Evolutionary conservation across 129 eudicot genomes (phyloP).

Genomic region (Artemisia argyi): DNA sequence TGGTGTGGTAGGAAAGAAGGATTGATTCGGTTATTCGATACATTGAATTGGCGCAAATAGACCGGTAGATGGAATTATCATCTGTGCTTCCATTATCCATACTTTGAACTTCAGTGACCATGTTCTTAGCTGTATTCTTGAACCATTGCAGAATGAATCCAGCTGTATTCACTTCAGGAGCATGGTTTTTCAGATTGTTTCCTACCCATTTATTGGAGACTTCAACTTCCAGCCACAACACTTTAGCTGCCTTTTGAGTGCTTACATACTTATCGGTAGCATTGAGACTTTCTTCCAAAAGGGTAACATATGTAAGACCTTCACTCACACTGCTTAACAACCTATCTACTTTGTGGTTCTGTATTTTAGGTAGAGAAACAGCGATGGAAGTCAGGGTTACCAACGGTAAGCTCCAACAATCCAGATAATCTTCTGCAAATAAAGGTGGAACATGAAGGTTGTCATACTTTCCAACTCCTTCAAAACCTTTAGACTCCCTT

Average conservation of each 20-base stretch:
- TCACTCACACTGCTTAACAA: conserved; percentile 12
- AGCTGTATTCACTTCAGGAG: neutral
- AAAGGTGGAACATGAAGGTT: conserved; percentile 6
- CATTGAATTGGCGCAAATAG: neutral
- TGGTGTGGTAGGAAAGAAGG: neutral
- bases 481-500: conserved; percentile 8
- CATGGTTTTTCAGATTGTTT: neutral
- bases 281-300: neutral
- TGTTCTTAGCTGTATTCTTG: neutral
- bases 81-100: neutral
- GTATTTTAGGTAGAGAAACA: conserved; percentile 27
- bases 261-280: neutral
- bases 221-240: neutral
- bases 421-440: conserved; percentile 16
- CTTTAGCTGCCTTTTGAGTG: neutral
- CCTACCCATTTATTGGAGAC: neutral
- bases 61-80: neutral
- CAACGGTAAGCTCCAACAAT: conserved; percentile 37
- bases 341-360: neutral
- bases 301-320: conserved; percentile 12
- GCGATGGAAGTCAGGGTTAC: conserved; percentile 42
- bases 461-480: conserved; percentile 30
- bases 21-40: neutral
- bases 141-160: neutral
- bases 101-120: neutral